phyloP scores from a whole-genome alignment of 768 basidiomycete genomes.

The Jaapia argillacea region DNA sequence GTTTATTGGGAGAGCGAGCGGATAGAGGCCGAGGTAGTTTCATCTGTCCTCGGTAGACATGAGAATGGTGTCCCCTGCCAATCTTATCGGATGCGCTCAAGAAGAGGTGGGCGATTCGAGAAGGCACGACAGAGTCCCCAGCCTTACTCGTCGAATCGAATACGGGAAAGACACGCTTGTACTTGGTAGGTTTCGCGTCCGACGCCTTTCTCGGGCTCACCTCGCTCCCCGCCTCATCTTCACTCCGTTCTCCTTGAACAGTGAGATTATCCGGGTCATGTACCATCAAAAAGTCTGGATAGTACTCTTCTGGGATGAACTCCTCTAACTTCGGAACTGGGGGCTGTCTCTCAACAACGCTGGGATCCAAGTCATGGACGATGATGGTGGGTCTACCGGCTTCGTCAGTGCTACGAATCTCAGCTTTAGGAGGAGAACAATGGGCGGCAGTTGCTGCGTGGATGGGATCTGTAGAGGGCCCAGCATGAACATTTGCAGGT shows the following conservation, averaged over 20 bases:
- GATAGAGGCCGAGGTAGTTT: conserved; percentile 34
- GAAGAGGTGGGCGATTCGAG: conserved; percentile 36
- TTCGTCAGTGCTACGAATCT: no score
- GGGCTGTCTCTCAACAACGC: conserved; percentile 6
- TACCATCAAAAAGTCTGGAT: conserved; percentile 17
- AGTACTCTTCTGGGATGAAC: conserved; percentile 13
- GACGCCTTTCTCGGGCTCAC: no score
- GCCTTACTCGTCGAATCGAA: not conserved
- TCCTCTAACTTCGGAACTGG: conserved; percentile 19
- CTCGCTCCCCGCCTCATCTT: no score
- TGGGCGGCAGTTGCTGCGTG: no score
- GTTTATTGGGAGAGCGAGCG: conserved; percentile 12
- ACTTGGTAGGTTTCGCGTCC: conserved; percentile 5
- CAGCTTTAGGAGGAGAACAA: no score
- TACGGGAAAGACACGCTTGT: conserved; percentile 10
- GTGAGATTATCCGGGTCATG: conserved; percentile 9
- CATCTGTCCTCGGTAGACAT: conserved; percentile 39
- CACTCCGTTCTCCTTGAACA: not conserved
- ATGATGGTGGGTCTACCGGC: no score
- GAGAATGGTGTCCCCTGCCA: conserved; percentile 44
- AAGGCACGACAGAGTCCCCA: no score
- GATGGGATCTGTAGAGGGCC: no score
- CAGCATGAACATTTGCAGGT: no score
- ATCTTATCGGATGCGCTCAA: conserved; percentile 24
- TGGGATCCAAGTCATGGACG: no score